Evolutionary conservation across 179 eudicot genomes (phyloP).

Genomic region (Gypsophila paniculata): DNA sequence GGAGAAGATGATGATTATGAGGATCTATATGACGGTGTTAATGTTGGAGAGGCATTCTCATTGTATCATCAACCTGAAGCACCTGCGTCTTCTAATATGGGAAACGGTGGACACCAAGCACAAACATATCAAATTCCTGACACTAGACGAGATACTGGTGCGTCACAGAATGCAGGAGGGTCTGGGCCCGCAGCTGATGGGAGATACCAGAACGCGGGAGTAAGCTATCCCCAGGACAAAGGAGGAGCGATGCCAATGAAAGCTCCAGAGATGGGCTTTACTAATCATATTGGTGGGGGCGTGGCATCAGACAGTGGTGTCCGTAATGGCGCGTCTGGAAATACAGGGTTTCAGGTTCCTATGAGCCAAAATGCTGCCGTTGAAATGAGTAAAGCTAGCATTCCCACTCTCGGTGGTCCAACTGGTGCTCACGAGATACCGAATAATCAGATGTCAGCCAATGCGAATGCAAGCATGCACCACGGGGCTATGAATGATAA

Average conservation of each 20-base stretch:
- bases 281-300: slow-evolving; percentile 30
- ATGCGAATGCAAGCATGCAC: slow-evolving; percentile 38
- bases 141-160: slow-evolving; percentile 39
- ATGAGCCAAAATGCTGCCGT: slow-evolving; percentile 34
- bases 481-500: slow-evolving; percentile 45
- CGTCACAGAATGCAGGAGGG: slow-evolving; percentile 30
- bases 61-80: slow-evolving; percentile 63
- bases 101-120: slow-evolving; percentile 40
- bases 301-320: slow-evolving; percentile 39
- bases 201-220: slow-evolving; percentile 37
- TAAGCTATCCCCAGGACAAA: slow-evolving; percentile 40
- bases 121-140: slow-evolving; percentile 46
- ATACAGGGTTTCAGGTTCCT: slow-evolving; percentile 50
- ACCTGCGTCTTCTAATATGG: slow-evolving; percentile 37
- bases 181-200: slow-evolving; percentile 35
- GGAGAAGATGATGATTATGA: slow-evolving; percentile 88
- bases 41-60: slow-evolving; percentile 74
- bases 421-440: slow-evolving; percentile 40
- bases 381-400: slow-evolving; percentile 30
- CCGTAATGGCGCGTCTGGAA: slow-evolving; percentile 39
- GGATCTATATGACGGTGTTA: slow-evolving; percentile 89
- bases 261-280: slow-evolving; percentile 34
- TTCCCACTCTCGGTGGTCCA: slow-evolving; percentile 35
- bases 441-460: slow-evolving; percentile 34
- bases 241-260: slow-evolving; percentile 34